Percentiles rank a stretch among this genome's conserved stretches.
phyloP scores from a whole-genome alignment of 495 filamentous ascomycete genomes.

The Extremus antarcticus region DNA sequence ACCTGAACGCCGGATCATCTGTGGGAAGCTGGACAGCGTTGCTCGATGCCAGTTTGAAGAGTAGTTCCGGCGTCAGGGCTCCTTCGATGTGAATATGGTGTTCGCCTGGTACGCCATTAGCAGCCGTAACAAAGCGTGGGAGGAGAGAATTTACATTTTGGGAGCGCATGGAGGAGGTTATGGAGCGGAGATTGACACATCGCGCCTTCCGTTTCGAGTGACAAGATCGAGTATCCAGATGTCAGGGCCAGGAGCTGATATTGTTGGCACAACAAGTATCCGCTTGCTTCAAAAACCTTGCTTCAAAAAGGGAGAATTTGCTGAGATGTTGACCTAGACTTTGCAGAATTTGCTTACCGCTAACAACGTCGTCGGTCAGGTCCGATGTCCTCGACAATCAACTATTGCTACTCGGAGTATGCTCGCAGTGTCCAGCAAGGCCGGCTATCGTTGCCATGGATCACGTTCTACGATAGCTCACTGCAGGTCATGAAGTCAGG shows the following conservation, averaged over 20 bases:
- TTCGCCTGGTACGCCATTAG: conserved; percentile 39
- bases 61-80: conserved; percentile 52
- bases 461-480: too few relatives aligned
- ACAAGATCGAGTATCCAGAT: too few relatives aligned
- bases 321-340: too few relatives aligned
- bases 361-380: neutral
- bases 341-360: neutral
- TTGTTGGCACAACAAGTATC: too few relatives aligned
- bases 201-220: too few relatives aligned
- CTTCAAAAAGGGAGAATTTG: too few relatives aligned
- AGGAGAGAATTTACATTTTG: conserved; percentile 28
- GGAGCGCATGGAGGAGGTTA: conserved; percentile 52
- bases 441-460: too few relatives aligned
- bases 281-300: too few relatives aligned
- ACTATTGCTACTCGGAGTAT: too few relatives aligned
- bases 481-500: too few relatives aligned
- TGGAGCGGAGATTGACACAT: conserved; percentile 50
- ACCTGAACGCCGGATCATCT: conserved; percentile 30
- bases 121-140: neutral
- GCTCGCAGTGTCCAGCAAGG: too few relatives aligned
- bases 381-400: neutral
- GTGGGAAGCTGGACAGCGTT: conserved; percentile 52
- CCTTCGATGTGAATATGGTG: conserved; percentile 74
- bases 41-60: conserved; percentile 54
- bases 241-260: too few relatives aligned